Conservation (phyloP, 495 filamentous ascomycete species). For the Cetradonia linearis region DNA sequence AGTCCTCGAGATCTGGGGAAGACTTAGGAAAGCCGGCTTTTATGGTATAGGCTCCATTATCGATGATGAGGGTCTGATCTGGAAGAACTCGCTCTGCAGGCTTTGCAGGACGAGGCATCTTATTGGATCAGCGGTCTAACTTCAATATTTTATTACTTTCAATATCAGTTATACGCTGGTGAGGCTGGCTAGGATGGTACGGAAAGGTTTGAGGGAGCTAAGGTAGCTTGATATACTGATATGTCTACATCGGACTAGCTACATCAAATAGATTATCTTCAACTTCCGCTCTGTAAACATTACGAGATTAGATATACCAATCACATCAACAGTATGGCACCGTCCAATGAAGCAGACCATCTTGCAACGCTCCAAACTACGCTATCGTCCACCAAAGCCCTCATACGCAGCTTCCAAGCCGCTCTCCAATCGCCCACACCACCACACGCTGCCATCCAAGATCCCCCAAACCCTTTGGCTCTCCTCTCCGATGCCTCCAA, state of each 20-base stretch:
- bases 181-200: background rate
- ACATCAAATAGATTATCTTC: background rate
- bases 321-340: constrained; percentile 1
- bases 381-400: constrained; percentile 6
- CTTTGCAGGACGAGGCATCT: constrained; percentile 29
- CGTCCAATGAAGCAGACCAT: constrained; percentile 2
- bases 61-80: constrained; percentile 68
- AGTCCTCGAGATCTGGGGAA: constrained; percentile 37
- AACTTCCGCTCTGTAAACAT: background rate
- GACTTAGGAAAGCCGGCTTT: constrained; percentile 75
- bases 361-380: constrained; percentile 9
- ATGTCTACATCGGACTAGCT: background rate
- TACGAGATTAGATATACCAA: background rate
- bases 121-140: background rate
- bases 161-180: background rate
- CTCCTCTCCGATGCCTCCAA: constrained; percentile 55
- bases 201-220: background rate
- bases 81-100: constrained; percentile 36
- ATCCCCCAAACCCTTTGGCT: constrained; percentile 43
- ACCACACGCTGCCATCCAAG: constrained; percentile 17
- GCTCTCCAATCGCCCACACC: constrained; percentile 25
- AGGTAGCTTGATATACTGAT: background rate
- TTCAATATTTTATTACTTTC: background rate
- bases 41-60: constrained; percentile 89
- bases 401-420: constrained; percentile 27